phyloP scores from a whole-genome alignment of 2,329 filamentous ascomycete species.

The Bipolaris oryzae region DNA sequence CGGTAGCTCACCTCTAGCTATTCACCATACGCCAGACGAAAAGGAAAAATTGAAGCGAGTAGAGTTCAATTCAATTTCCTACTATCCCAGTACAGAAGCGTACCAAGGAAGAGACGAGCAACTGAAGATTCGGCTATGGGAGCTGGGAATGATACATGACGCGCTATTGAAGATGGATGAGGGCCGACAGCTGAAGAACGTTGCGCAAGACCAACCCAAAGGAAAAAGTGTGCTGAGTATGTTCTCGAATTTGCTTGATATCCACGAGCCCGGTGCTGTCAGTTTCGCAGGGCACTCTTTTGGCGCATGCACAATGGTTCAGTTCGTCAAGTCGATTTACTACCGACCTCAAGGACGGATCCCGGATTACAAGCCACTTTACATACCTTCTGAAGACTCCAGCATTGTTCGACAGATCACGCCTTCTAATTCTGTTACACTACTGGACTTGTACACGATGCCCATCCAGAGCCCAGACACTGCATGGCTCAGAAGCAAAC shows the following conservation, averaged over 20 bases:
- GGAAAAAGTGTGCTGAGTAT: slow-evolving; percentile 58
- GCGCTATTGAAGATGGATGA: slow-evolving; percentile 70
- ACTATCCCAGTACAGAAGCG: slow-evolving; percentile 68
- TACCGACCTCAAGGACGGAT: slow-evolving; percentile 61
- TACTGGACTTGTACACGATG: slow-evolving; percentile 83
- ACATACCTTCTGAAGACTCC: slow-evolving; percentile 62
- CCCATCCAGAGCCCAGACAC: slow-evolving; percentile 70
- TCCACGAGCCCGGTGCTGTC: slow-evolving; percentile 74
- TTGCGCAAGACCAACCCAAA: slow-evolving; percentile 50
- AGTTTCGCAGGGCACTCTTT: slow-evolving; percentile 83
- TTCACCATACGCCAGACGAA: slow-evolving; percentile 65
- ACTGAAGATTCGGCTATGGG: slow-evolving; percentile 77
- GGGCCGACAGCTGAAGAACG: slow-evolving; percentile 55
- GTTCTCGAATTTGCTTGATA: slow-evolving; percentile 67
- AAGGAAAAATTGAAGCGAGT: slow-evolving; percentile 50
- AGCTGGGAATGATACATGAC: slow-evolving; percentile 73
- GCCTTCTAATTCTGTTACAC: slow-evolving; percentile 66
- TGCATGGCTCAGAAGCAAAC: slow-evolving; percentile 70
- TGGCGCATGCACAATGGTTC: slow-evolving; percentile 73
- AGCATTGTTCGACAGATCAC: slow-evolving; percentile 70
- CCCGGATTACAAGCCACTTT: slow-evolving; percentile 63
- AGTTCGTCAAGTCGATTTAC: slow-evolving; percentile 80
- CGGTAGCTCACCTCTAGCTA: slow-evolving; percentile 76
- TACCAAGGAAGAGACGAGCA: slow-evolving; percentile 73
- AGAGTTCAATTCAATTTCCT: slow-evolving; percentile 58